Conservation (phyloP, 2,329 filamentous ascomycete genomes). For the Fonsecaea pedrosoi region DNA sequence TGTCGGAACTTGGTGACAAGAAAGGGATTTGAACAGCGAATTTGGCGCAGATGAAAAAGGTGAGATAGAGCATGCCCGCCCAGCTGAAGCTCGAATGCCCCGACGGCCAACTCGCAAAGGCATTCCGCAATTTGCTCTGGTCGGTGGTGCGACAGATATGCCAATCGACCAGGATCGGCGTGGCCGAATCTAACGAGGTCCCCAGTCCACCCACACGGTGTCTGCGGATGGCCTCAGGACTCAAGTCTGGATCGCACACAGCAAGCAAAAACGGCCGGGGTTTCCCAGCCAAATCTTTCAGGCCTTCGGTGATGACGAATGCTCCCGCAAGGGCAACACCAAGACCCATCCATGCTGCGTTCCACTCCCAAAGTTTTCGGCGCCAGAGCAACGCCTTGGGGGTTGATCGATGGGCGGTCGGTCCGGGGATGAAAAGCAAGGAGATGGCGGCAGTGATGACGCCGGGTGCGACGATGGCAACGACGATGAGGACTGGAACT, state of each 20-base stretch:
- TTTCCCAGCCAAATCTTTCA: conserved; percentile 77
- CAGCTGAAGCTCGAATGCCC: conserved; percentile 78
- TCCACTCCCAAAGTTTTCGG: conserved; percentile 88
- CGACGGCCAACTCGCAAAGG: conserved; percentile 83
- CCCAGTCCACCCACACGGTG: conserved; percentile 69
- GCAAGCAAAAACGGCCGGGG: conserved; percentile 69
- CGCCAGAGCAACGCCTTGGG: conserved; percentile 73
- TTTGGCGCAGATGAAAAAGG: conserved; percentile 77
- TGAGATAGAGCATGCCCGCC: conserved; percentile 81
- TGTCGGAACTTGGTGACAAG: conserved; percentile 40
- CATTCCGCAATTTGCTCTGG: conserved; percentile 70
- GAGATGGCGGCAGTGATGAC: conserved; percentile 72
- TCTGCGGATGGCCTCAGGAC: conserved; percentile 57
- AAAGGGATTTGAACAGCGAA: conserved; percentile 56
- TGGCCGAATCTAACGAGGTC: conserved; percentile 54
- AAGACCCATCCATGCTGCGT: conserved; percentile 83
- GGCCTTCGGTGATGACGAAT: conserved; percentile 81
- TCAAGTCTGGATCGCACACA: conserved; percentile 77
- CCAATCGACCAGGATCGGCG: conserved; percentile 74
- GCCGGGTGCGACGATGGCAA: conserved; percentile 69
- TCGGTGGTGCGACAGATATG: conserved; percentile 76
- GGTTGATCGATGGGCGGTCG: conserved; percentile 67
- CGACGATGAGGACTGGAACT: conserved; percentile 68
- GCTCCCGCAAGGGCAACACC: conserved; percentile 73
- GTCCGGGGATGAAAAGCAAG: conserved; percentile 73